Evolutionary conservation across 2,329 filamentous ascomycete species (phyloP), one percentile per base, ranked within the genome.

Genomic region (Elsinoe arachidis): DNA sequence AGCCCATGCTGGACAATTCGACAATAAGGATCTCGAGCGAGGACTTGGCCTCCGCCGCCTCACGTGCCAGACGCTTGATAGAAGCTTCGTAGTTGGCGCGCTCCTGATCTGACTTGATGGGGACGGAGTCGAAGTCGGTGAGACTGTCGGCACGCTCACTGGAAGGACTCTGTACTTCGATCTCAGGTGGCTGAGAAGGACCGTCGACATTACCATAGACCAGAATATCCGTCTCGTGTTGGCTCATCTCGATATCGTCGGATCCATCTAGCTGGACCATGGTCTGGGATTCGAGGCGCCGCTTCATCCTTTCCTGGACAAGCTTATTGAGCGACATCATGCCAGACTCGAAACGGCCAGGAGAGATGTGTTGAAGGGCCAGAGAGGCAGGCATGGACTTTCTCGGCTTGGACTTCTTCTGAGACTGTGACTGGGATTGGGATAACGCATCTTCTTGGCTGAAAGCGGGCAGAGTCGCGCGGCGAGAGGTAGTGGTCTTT

Each of bases 1-100:
- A 72, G 23, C 73, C 70, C 15, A 77, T 68, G 30, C 71, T 72
- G 56, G 73, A 67, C 3, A 78, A 65, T 59, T 76, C 73, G 19
- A 77, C 71, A 9, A 70, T 66, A 12, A 77, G 63, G 38, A 76
- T 67, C 30, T 73, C 67, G 2, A 78, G 66, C 5, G 70, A 66
- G 3, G 72, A 68, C 59, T 71, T 69, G 4, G 72, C 69, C 15
- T 73, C 68, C 37, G 71, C 70, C 4, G 73, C 67, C 56, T 73
- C 65, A 11, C 65, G 63, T 47, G 64, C 68, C 47, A 76, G 64
- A 7, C 67, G 65, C 34, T 71, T 61, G 53, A 78, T 70, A 55
- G 74, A 72, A 54, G 72, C 67, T 47, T 76, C 70, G 26, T 71
- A 70, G 30, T 62, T 57, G 12, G 64, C 57, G 17, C 71, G 68